Conservation (phyloP, 139 green algal genomes). For the Marvania coccoides region DNA sequence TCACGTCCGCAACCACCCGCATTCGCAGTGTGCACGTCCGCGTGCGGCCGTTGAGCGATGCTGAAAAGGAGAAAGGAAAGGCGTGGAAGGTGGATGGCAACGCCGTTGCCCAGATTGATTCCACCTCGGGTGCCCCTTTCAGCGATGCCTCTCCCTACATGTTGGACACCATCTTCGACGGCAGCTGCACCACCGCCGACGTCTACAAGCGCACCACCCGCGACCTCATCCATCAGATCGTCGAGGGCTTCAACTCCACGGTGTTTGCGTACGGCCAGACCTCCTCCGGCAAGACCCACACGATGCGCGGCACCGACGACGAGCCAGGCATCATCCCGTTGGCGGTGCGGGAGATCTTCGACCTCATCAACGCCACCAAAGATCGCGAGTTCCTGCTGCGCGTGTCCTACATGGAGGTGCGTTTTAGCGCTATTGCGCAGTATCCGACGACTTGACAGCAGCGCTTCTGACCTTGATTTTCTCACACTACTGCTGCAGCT, state of each 20-base stretch:
- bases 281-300: conserved; percentile 91
- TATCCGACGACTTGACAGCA: not conserved
- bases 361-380: conserved; percentile 46
- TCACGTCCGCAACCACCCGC: no score
- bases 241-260: conserved; percentile 80
- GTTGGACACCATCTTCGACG: conserved; percentile 75
- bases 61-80: conserved; percentile 45
- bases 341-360: conserved; percentile 76
- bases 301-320: conserved; percentile 70
- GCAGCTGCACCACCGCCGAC: conserved; percentile 30
- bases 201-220: conserved; percentile 64
- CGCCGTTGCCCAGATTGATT: conserved; percentile 36
- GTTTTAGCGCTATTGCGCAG: not conserved
- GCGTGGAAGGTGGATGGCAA: conserved; percentile 64
- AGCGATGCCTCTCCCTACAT: conserved; percentile 56
- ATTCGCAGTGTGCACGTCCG: conserved; percentile 68
- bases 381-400: conserved; percentile 87
- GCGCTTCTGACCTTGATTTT: not conserved
- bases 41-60: conserved; percentile 67
- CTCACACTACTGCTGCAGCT: conserved; percentile 44
- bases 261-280: conserved; percentile 98
- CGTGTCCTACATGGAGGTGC: conserved; percentile 95
- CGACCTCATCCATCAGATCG: conserved; percentile 62
- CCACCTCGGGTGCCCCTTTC: no score
- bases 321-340: conserved; percentile 75